Base-by-base conservation (phyloP, 495 filamentous ascomycete species). In the Articulospora tetracladia region DNA sequence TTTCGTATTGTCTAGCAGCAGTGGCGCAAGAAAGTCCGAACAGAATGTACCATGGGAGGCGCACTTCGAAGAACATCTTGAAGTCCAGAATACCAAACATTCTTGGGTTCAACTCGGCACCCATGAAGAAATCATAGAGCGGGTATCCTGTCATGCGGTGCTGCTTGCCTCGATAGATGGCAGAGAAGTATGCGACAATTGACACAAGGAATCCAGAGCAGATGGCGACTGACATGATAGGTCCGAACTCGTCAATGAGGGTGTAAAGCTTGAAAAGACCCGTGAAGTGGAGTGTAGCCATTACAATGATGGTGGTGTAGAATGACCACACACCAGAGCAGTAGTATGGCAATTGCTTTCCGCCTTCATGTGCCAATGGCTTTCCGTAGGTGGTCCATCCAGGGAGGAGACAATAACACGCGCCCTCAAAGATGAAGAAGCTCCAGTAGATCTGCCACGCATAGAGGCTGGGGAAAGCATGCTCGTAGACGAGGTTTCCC, bases 41-140 rank as follows among this genome's bases (percentile, higher is more conserved):
- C 23, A 98, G 81, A 53, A 96, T 96, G 75, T 85, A 98, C 94
- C 94, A 98, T 41, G 94, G 94, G 53, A 98, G 80, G 61, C 94
- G 90, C 61, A 98, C 93, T 76, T 98, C 94, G 70, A 93, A 96
- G 79, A 98, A 97, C 94, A 98, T 98, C 82, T 98, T 98, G 77
- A 97, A 90, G 71, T 98, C 94, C 58, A 98, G 78, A 63, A 93
- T 85, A 25, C 88, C 89, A 71, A 97, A 96, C 84, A 97, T 87
- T 52, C 94, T 83, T 10, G 94, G 94, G 78, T 98, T 97, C 48
- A 98, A 79, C 78, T 98, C 94, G 13, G 94, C 92, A 57, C 94
- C 94, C 92, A 98, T 97, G 83, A 97, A 98, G 78, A 97, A 97
- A 76, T 98, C 94, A 73, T 97, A 97, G 68, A 98, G 79, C 44